A percentile compares a stretch with the other conserved stretches of the same genome.
Conservation (phyloP, 768 basidiomycete species). For the Cystofilobasidium ferigula region DNA sequence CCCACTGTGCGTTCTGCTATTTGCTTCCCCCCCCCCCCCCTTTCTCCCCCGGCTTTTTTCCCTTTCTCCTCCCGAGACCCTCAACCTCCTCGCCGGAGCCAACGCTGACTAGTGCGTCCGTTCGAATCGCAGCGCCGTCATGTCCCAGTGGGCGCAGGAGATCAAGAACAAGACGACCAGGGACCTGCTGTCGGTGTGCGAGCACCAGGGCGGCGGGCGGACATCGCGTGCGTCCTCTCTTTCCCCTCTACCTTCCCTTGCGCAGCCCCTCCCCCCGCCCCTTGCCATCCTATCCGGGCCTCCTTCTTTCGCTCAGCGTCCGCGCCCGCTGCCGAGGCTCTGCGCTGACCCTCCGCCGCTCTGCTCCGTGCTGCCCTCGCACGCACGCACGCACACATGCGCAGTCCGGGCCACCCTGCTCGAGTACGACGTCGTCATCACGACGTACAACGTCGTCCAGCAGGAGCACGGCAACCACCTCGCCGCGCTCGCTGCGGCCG, state of each 20-base stretch:
- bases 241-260: neutral
- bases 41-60: neutral
- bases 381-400: too few relatives aligned
- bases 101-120: neutral
- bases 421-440: constrained; percentile 46
- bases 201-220: constrained; percentile 59
- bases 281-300: neutral
- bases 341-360: too few relatives aligned
- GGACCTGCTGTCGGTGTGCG: constrained; percentile 54
- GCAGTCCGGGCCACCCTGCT: constrained; percentile 36
- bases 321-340: too few relatives aligned
- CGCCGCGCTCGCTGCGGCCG: constrained; percentile 38
- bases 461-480: constrained; percentile 58
- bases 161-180: constrained; percentile 55
- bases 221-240: neutral
- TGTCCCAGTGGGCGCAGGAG: constrained; percentile 84
- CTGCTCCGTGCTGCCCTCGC: too few relatives aligned
- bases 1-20: constrained; percentile 31
- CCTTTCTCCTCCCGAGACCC: neutral
- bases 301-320: neutral
- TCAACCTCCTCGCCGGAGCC: too few relatives aligned
- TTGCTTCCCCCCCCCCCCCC: neutral
- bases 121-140: constrained; percentile 45
- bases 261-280: neutral
- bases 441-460: constrained; percentile 73